Evolutionary conservation across 139 green algal genomes (phyloP), one percentile per base, ranked within the genome.

Genomic region (Eudorina sp.): DNA sequence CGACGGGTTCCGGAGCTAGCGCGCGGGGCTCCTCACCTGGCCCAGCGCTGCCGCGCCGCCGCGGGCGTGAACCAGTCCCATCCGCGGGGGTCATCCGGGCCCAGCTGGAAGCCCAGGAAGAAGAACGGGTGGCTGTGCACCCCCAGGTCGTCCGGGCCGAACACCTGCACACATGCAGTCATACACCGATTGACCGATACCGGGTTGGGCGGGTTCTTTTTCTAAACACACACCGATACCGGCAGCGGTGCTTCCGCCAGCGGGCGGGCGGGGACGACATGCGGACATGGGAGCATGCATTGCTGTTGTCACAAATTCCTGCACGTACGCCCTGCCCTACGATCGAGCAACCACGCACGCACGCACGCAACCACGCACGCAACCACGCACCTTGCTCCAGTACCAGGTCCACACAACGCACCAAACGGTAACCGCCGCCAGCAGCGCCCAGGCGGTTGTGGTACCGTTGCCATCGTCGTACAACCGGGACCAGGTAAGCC

Each of bases 401-500:
- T 86, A 91, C 16, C 48, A 73, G 25, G 89, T 64, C 23, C 53
- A 90, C n/a, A 29, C 53, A 36, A 60, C n/a, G 58, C 77, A 53
- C 68, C 89, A 81, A 34, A 74, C 79, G 9, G 85, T 74, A 21
- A 89, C 51, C 34, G 43, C 82, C 8, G 48, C 86, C 90, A 93
- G 58, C 69, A 94, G 86, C 45, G 80, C 76, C 88, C 89, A 90
- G 21, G 93, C 88, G 18, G 86, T 36, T 5, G 79, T 11, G 90
- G 94, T 95, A 68, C 91, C 94, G 85, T 90, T 91, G 68, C 82
- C 86, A 1, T 48, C 58, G 68, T 96, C 93, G n/a, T 70, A 31
- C 48, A 96, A 73, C 68, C 91, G 93, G 78, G 38, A 51, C 88
- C 90, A 96, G 21, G 92, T 95, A 34, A 96, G 53, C 13, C 94